A percentile compares a stretch with the other conserved stretches of the same genome.
Conservation (phyloP, 208 protist genomes). For the Tritrichomonas musculus region DNA sequence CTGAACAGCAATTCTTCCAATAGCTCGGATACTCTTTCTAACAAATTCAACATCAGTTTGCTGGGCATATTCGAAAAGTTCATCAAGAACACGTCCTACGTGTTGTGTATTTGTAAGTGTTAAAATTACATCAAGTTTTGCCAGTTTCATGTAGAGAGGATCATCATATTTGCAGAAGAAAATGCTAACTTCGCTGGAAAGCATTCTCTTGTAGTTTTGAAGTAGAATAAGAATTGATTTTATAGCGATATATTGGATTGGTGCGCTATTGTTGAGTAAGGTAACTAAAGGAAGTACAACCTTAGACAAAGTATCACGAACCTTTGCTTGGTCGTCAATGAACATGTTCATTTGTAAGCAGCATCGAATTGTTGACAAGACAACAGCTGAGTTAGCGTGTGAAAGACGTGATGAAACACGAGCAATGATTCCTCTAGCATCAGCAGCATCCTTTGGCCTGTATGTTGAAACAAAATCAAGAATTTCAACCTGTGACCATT, state of each 20-base stretch:
- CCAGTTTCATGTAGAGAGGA: constrained; percentile 91
- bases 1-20: constrained; percentile 92
- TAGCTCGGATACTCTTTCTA: constrained; percentile 81
- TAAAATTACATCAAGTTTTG: constrained; percentile 90
- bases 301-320: constrained; percentile 62
- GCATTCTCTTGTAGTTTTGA: constrained; percentile 66
- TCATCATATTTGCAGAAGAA: constrained; percentile 96
- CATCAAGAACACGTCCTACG: constrained; percentile 69
- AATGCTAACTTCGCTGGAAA: constrained; percentile 41
- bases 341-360: constrained; percentile 48
- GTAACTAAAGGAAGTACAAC: constrained; percentile 78
- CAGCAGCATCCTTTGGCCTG: constrained; percentile 40
- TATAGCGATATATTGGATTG: constrained; percentile 93
- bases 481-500: constrained; percentile 95
- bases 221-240: constrained; percentile 95
- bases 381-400: constrained; percentile 93
- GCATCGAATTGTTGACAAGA: constrained; percentile 86
- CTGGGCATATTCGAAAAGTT: constrained; percentile 82
- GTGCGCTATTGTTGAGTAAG: constrained; percentile 66
- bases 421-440: constrained; percentile 76
- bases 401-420: constrained; percentile 81
- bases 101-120: constrained; percentile 72
- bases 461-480: constrained; percentile 78
- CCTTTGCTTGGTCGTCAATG: constrained; percentile 62
- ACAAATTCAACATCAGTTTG: constrained; percentile 93